phyloP scores from a whole-genome alignment of 1,139 yeast species.

The Sugiyamaella neomexicana region DNA sequence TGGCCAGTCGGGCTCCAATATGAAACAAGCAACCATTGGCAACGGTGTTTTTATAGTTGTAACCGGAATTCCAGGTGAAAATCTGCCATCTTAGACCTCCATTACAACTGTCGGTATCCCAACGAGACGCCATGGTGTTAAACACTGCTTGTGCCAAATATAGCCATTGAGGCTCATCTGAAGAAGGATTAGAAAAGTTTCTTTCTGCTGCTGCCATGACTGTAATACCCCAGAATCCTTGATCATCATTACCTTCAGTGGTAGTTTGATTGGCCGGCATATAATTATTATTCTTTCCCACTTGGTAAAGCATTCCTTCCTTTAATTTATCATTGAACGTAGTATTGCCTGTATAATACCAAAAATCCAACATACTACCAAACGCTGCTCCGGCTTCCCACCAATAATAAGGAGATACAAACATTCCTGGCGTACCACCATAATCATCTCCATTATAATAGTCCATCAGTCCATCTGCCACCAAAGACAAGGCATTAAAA shows the following conservation, averaged over 20 bases:
- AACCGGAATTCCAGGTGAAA: slow-evolving; percentile 91
- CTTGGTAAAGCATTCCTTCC: slow-evolving; percentile 68
- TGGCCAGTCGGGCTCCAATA: slow-evolving; percentile 80
- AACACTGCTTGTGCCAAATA: slow-evolving; percentile 75
- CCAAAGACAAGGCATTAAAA: slow-evolving; percentile 53
- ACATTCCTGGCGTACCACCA: slow-evolving; percentile 85
- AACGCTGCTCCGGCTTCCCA: slow-evolving; percentile 99
- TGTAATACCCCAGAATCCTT: slow-evolving; percentile 94
- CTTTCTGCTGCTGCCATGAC: slow-evolving; percentile 90
- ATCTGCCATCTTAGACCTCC: slow-evolving; percentile 98
- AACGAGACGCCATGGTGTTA: slow-evolving; percentile 84
- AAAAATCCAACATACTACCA: slow-evolving; percentile 81
- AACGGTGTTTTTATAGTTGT: slow-evolving; percentile 86
- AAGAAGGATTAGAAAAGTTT: slow-evolving; percentile 73
- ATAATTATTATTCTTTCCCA: slow-evolving; percentile 73
- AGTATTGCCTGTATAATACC: slow-evolving; percentile 69
- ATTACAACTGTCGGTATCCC: slow-evolving; percentile 73
- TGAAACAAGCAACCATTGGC: slow-evolving; percentile 90
- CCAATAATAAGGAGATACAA: slow-evolving; percentile 88
- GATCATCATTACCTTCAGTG: slow-evolving; percentile 98
- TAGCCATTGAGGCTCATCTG: slow-evolving; percentile 63
- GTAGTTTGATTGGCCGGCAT: slow-evolving; percentile 88
- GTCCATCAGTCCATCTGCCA: slow-evolving; percentile 75
- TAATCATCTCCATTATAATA: slow-evolving; percentile 70
- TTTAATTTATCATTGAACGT: slow-evolving; percentile 61